phyloP scores from a whole-genome alignment of 2,329 filamentous ascomycete species.

The Colletotrichum navitas region DNA sequence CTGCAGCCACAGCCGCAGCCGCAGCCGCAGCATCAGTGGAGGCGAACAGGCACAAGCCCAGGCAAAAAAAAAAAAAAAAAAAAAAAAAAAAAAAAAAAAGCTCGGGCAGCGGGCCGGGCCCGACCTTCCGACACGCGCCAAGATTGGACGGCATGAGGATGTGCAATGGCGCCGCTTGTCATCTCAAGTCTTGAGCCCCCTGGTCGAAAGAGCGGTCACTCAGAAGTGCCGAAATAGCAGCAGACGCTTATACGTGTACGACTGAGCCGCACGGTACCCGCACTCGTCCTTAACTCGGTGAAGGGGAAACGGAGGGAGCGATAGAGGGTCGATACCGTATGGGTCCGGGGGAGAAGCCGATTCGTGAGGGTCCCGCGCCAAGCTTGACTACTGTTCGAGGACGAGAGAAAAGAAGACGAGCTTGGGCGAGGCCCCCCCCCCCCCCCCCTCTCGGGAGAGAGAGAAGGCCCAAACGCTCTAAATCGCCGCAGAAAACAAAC shows the following conservation, averaged over 20 bases:
- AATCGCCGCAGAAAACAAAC: background rate
- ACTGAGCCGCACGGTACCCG: background rate
- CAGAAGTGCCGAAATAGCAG: background rate
- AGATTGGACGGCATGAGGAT: constrained; percentile 31
- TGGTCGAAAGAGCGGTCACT: background rate
- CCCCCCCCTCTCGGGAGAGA: background rate
- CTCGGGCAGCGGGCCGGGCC: constrained; percentile 30
- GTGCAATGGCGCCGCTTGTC: constrained; percentile 27
- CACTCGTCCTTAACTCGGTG: background rate
- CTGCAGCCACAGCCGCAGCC: background rate
- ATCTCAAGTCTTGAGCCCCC: constrained; percentile 25
- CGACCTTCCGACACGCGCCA: constrained; percentile 35
- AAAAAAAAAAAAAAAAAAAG: background rate
- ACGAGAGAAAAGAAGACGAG: background rate
- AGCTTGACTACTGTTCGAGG: constrained; percentile 20
- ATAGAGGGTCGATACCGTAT: background rate
- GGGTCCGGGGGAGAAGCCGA: constrained; percentile 18
- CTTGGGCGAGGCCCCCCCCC: background rate
- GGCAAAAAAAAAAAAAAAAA: background rate
- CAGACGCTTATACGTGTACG: background rate
- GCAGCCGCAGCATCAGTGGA: background rate
- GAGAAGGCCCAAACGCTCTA: background rate
- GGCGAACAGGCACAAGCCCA: background rate
- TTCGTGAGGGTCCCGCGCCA: constrained; percentile 30
- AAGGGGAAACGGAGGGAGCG: background rate